Conservation (phyloP, 306 rosid genomes). For the Vigna unguiculata region DNA sequence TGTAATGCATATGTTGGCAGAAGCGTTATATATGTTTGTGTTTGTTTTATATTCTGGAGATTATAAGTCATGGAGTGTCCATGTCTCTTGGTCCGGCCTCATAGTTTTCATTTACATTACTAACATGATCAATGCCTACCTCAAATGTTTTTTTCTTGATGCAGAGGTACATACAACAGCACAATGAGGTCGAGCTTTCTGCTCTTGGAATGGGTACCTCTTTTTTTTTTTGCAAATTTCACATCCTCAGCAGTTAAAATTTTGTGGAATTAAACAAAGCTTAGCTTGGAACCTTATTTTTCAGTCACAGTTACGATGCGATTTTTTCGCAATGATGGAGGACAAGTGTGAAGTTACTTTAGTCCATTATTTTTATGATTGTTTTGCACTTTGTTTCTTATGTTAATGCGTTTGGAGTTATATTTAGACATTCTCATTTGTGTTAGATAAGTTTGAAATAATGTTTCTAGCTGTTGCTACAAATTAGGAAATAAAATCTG, state of each 20-base stretch:
- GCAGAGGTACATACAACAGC: conserved; percentile 96
- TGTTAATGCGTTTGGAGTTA: not conserved
- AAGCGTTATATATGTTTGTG: too few relatives aligned
- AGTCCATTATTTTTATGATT: not conserved
- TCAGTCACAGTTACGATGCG: too few relatives aligned
- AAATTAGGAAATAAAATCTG: too few relatives aligned
- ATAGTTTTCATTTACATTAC: too few relatives aligned
- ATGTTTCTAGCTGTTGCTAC: too few relatives aligned
- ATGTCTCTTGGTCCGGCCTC: too few relatives aligned
- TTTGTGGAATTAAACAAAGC: not conserved
- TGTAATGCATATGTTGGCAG: too few relatives aligned
- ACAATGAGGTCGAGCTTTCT: conserved; percentile 97
- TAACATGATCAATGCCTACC: not conserved
- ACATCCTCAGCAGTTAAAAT: not conserved
- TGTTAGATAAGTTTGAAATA: too few relatives aligned
- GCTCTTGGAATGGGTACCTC: conserved; percentile 94
- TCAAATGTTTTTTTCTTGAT: conserved; percentile 37
- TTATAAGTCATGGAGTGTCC: too few relatives aligned
- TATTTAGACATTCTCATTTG: not conserved
- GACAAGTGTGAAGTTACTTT: not conserved
- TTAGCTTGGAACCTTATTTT: not conserved
- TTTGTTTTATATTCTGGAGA: too few relatives aligned
- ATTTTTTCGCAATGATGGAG: too few relatives aligned
- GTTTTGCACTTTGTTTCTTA: not conserved
- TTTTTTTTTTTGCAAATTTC: not conserved